Evolutionary conservation across 2,329 filamentous ascomycete genomes (phyloP), one percentile per base, ranked within the genome.

Genomic region (Curvularia sp.): DNA sequence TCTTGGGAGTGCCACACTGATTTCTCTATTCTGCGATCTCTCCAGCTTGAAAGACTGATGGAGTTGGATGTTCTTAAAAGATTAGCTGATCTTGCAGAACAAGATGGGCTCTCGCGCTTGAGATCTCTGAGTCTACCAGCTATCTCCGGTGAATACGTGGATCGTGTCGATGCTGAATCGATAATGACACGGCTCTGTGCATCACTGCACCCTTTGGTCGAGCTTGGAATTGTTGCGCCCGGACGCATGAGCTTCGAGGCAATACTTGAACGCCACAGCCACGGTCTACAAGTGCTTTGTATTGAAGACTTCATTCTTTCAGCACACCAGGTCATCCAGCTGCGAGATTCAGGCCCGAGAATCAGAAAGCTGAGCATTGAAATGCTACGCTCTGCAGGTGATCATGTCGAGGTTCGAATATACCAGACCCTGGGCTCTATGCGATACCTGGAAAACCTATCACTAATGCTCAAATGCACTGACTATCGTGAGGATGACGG

Each of bases 11-110:
- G 24, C 15, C 6, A 30, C 13, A 44, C 42, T 44, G 15, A 44
- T 44, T 44, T 44, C 42, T 44, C 42, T 10, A 18, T 44, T 30
- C 42, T 44, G 42, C 12, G 24, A 44, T 44, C 42, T 44, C 42
- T 44, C 24, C 15, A 44, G 42, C 42, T 44, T 30, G 24, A 18
- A 26, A 30, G 42, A 28, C 22, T n/a, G 24, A 44, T 44, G 2
- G 24, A 44, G 24, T 30, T 44, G 7, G 42, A 30, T 28, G 42
- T 18, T 28, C 42, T 44, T 44, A 28, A 44, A 44, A 44, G 13
- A 18, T 30, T 44, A 13, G 42, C 42, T 44, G 42, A 44, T 44
- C 13, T 44, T 44, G 7, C 42, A 44, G 42, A 44, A 44, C 42
- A 22, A 41, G 39, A 41, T 22, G 39, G 39, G n/a, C 39, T 41